phyloP scores from a whole-genome alignment of 352 stramenopile species.

The Vaucheria bursata region DNA sequence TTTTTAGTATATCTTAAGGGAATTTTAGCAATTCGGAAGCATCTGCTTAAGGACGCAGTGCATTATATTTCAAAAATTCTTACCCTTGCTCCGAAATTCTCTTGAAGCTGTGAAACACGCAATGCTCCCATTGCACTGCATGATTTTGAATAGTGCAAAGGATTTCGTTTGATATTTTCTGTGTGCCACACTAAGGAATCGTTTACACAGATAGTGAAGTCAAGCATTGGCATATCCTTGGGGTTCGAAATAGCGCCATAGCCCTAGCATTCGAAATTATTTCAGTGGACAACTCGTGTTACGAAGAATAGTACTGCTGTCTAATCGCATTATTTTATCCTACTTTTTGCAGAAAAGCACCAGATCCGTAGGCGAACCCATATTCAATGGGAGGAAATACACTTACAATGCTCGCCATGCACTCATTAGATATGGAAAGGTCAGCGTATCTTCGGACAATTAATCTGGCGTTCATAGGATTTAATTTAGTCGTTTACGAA shows the following conservation, averaged over 20 bases:
- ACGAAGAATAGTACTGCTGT: background rate
- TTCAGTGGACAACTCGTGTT: background rate
- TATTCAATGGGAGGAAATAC: background rate
- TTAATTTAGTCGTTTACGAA: no score
- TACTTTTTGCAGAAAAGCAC: conserved; percentile 6
- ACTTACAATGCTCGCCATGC: background rate
- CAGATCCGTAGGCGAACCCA: conserved; percentile 6
- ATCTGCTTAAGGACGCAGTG: no score
- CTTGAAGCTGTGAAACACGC: background rate
- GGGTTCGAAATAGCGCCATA: background rate
- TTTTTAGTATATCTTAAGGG: no score
- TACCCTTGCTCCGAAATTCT: background rate
- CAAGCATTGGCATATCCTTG: conserved; percentile 3
- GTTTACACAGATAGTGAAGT: background rate
- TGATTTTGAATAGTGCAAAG: background rate
- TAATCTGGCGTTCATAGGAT: no score
- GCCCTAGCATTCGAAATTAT: background rate
- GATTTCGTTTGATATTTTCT: background rate
- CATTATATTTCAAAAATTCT: no score
- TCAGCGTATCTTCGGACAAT: no score
- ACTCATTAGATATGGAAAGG: no score
- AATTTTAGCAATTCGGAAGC: no score
- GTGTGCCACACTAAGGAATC: conserved; percentile 1
- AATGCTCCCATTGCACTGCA: background rate
- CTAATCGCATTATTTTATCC: background rate